Percentiles rank a stretch among this genome's conserved stretches.
Evolutionary conservation across 169 alveolate genomes (phyloP).

Genomic region (Amoebophrya sp.): DNA sequence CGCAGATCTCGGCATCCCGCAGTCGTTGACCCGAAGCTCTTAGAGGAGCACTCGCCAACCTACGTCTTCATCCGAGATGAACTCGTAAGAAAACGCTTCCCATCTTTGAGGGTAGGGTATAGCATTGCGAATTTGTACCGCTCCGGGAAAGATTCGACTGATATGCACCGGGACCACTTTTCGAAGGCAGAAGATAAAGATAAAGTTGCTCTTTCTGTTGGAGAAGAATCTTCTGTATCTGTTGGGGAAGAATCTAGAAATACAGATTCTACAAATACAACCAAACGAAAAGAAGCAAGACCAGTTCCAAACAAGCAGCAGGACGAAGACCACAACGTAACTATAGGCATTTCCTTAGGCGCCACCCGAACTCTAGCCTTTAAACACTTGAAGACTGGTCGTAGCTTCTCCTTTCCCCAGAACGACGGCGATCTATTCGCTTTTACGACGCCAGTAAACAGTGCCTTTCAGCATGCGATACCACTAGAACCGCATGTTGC

Average conservation of each 20-base stretch:
- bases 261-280: background rate
- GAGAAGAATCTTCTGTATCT: background rate
- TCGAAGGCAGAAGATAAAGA: background rate
- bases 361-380: background rate
- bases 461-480: background rate
- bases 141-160: background rate
- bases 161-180: background rate
- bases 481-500: background rate
- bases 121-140: background rate
- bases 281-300: background rate
- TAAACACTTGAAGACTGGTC: background rate
- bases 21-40: background rate
- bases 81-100: background rate
- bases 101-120: background rate
- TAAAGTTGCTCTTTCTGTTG: background rate
- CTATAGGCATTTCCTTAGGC: background rate
- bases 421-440: constrained; percentile 23
- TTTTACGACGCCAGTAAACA: background rate
- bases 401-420: background rate
- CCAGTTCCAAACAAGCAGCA: background rate
- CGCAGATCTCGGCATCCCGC: background rate
- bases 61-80: background rate
- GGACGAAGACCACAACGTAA: background rate
- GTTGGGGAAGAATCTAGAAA: background rate
- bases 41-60: background rate